Base-by-base conservation (phyloP, 106 monocot genomes). In the Dendrobium nobile region DNA sequence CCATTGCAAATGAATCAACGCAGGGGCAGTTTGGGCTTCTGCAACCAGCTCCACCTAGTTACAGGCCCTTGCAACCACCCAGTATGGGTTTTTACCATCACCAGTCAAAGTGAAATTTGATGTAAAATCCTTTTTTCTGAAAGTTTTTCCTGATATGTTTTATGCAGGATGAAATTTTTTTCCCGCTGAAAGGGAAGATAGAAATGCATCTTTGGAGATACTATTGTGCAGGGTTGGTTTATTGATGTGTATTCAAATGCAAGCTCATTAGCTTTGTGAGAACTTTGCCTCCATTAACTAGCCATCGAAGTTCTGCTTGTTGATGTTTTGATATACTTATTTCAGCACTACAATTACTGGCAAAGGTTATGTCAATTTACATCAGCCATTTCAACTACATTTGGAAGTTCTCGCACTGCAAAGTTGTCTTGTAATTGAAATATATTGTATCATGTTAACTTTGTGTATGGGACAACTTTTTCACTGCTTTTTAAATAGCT, bases 51-150 rank as follows among this genome's bases (percentile, higher is more conserved):
- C 87, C 82, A 3, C 92, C 95, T 7, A 91, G 88, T 86, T 99
- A 88, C 79, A 82, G 95, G 73, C 92, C 94, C 11, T 80, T 94
- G 78, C 92, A 90, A 73, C 87, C 92, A 2, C 94, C 96, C 20
- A 84, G 83, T 28, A 90, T 99, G 89, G 80, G 77, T 7, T 99
- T 88, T 82, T 99, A 85, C 86, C 89, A 85, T 33, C 86, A 82
- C 42, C 91, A 88, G 72, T 77, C 83, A 59, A 85, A 88, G 64
- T 87, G 83, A 93, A 44, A 15, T n/a, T 15, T 59, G 19, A 76
- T 76, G 76, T 51, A 26, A 76, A 48, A 74, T n/a, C 42, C 18
- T 15, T n/a, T 15, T 19, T 74, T 27, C 37, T n/a, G n/a, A 19
- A 70, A n/a, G 74, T 44, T 44, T 44, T 74, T 74, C 74, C 48